Conservation (phyloP, 2,329 filamentous ascomycete genomes). For the Orbilia oligospora region DNA sequence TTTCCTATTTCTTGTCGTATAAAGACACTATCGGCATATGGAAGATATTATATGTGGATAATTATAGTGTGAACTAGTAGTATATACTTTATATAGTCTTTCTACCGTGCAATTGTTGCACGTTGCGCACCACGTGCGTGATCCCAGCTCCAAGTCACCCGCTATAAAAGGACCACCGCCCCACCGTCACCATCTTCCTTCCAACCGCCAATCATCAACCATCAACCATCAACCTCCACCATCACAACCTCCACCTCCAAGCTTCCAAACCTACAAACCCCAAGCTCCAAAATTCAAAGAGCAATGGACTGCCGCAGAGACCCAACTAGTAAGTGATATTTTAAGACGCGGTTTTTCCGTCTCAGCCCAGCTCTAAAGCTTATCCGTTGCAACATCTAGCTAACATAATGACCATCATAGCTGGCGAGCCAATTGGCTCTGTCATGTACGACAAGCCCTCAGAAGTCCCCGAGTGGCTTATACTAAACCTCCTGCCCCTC, state of each 20-base stretch:
- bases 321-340: conserved; percentile 33
- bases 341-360: neutral
- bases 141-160: neutral
- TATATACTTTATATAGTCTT: too few relatives aligned
- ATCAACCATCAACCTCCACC: neutral
- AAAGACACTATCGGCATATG: too few relatives aligned
- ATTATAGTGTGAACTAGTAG: too few relatives aligned
- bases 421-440: conserved; percentile 43
- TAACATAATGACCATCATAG: conserved; percentile 4
- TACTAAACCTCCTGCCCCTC: conserved; percentile 41
- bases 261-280: neutral
- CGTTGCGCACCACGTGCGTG: too few relatives aligned
- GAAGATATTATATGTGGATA: too few relatives aligned
- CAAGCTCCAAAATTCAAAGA: too few relatives aligned
- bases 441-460: conserved; percentile 39
- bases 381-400: neutral
- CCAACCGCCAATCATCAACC: neutral
- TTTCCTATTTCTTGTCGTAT: too few relatives aligned
- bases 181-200: neutral
- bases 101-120: too few relatives aligned
- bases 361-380: neutral
- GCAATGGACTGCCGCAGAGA: conserved; percentile 45
- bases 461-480: conserved; percentile 36
- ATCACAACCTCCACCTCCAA: neutral
- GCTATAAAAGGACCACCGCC: neutral